Evolutionary conservation across 805 yeast species (phyloP), one percentile per base, ranked within the genome.

Genomic region (Metschnikowia santaceciliae): DNA sequence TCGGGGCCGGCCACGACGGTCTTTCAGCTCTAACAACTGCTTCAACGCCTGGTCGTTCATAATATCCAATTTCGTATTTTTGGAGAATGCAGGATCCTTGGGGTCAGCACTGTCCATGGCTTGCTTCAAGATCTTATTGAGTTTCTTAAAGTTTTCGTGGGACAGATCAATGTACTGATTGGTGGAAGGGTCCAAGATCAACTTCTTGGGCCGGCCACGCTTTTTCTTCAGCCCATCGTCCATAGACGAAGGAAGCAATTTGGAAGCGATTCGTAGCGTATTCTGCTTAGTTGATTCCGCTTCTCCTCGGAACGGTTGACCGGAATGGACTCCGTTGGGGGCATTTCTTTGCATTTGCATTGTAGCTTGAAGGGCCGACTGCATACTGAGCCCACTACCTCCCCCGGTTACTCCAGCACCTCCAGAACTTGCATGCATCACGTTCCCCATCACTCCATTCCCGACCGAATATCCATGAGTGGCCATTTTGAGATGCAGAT

Each of bases 1-100:
- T 55, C 81, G 65, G 2, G 82, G 82, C 55, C 82, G 65, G 13
- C 82, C 82, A 38, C 81, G 51, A 62, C 71, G 67, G 63, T 76
- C 73, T 59, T 78, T 73, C 59, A 64, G 72, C 47, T 64, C 61
- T 26, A 74, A 58, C 32, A 72, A 61, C 50, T 68, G 65, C 53
- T 69, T 47, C 49, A 54, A 36, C 40, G 54, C 54, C 50, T 48
- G 46, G 32, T 50, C 54, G 30, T 56, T 42, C 47, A 50, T 35
- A 15, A 48, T 39, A 39, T 47, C 51, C 39, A 57, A 36, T 19
- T 44, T 54, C 36, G 51, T 46, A n/a, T 15, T 35, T 13, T 44
- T 44, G 10, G 13, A 32, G 14, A 35, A 44, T 11, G 34, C 30
- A 8, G 47, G 6, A 11, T 44, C 47, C 23, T 44, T 44, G 10